Base-by-base conservation (phyloP, 495 filamentous ascomycete genomes). In the Hypoxylon crocopeplum region DNA sequence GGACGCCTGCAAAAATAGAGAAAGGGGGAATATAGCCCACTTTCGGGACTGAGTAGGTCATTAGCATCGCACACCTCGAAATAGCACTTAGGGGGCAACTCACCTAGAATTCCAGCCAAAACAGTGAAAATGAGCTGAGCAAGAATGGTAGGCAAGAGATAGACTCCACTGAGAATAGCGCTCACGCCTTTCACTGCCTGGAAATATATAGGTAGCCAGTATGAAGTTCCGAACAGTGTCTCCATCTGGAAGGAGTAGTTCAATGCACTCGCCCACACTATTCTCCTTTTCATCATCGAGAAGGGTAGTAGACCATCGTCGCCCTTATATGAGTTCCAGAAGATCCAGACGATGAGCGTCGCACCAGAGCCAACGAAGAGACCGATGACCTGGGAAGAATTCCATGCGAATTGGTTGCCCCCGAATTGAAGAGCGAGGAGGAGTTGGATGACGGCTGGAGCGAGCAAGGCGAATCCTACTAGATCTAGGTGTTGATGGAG, bases 171-270 rank as follows among this genome's bases (percentile, higher is more conserved):
- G 41, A 75, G 70, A 13, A 73, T 68, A 3, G 81, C 76, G 0
- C 70, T 70, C 2, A 67, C 72, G 2, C 69, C 72, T 44, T 80
- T 76, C 66, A 84, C 78, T 7, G 77, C 79, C 65, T 90, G 87
- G 70, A 89, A 88, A 78, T 84, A 89, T 38, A 88, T 79, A 2
- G 84, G 83, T 0, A 87, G 69, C 39, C 79, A 83, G 62, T 48
- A 69, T 1, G 55, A 22, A n/a, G 55, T 17, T 21, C 53, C 54
- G 33, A 63, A 63, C 7, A 60, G 37, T 2, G 49, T 51, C 33
- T 47, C 42, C 19, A 50, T 51, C 32, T 56, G 39, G 25, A 64
- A 56, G 15, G 44, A 24, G 1, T 56, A 7, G 17, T 47, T 38
- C 15, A 56, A 15, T 6, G 20, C 53, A 7, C 32, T 30, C n/a